Evolutionary conservation across 805 yeast genomes (phyloP).

Genomic region (Myxozyma kluyveri): DNA sequence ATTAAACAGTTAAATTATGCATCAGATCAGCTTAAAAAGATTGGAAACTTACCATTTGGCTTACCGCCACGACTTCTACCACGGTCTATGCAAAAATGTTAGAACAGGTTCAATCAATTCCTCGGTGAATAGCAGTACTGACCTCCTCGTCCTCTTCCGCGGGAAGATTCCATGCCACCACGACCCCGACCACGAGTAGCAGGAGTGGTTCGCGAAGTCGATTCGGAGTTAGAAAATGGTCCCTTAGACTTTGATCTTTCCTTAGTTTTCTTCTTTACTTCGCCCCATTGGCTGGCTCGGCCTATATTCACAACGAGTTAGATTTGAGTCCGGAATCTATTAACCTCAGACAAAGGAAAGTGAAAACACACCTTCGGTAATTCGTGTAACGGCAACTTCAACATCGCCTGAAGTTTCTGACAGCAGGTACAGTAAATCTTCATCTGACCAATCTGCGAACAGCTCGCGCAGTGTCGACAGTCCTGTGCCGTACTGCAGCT

Average conservation of each 20-base stretch:
- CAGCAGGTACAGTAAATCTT: conserved; percentile 74
- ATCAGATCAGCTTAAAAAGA: neutral
- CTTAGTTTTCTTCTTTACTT: conserved; percentile 61
- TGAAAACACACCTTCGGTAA: conserved; percentile 65
- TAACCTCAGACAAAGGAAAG: too few relatives aligned
- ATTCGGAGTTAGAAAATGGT: conserved; percentile 13
- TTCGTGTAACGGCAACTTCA: conserved; percentile 78
- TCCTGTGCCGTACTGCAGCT: conserved; percentile 37
- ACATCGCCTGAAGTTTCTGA: conserved; percentile 69
- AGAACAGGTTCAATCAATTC: neutral
- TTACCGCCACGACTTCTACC: conserved; percentile 30
- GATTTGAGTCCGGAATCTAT: neutral
- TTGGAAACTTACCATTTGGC: conserved; percentile 10
- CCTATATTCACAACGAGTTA: conserved; percentile 37
- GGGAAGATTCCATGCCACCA: conserved; percentile 25
- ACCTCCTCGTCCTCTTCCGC: conserved; percentile 26
- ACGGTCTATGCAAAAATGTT: conserved; percentile 15
- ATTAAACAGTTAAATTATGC: neutral
- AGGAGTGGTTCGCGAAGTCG: conserved; percentile 4
- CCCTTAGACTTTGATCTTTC: conserved; percentile 30
- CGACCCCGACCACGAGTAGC: conserved; percentile 27
- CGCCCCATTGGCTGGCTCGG: conserved; percentile 90
- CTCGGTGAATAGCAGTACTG: neutral
- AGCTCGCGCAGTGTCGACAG: conserved; percentile 67
- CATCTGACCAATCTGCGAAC: conserved; percentile 92